Evolutionary conservation across 805 yeast species (phyloP), one percentile per base, ranked within the genome.

Genomic region (Clavispora fructus): DNA sequence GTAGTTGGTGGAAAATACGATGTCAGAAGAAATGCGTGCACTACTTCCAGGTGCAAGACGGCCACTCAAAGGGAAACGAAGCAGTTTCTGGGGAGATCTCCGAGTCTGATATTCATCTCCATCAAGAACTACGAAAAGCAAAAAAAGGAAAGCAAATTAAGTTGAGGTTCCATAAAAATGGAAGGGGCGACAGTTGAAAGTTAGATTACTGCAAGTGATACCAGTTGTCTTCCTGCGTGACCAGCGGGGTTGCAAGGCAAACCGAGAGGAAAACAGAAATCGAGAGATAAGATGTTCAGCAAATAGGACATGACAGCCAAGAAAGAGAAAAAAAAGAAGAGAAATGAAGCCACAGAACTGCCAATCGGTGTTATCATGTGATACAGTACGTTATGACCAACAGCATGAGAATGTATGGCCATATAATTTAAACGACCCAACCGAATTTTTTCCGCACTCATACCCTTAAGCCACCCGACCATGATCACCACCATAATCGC

Each of bases 401-500:
- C 35, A 13, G 16, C 10, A n/a, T 31, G 35, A 31, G 35, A 31
- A 31, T 31, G 17, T 31, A 31, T n/a, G 37, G 25, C n/a, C 37
- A 17, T 33, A 30, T 30, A 17, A 7, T 14, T n/a, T 33, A 33
- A 16, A 17, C 37, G 37, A 33, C 37, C 35, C 17, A 31, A 16
- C 6, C 13, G 25, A 9, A 17, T 33, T 33, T 33, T 33, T 17
- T 17, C 25, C 37, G 35, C 37, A 10, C 37, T 8, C 38, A 16
- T 14, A 11, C 12, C 37, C 9, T 33, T 33, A 9, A 16, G 6
- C 37, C n/a, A 33, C 25, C 13, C 9, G 11, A 41, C 17, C 26
- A 60, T 61, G 65, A 33, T 60, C 28, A 52, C 64, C 12, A 62
- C 69, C 2, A 62, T 70, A 19, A 40, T 69, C 14, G 55, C 71